Evolutionary conservation across 2,329 filamentous ascomycete genomes (phyloP).

Genomic region (Trichophyton verrucosum): DNA sequence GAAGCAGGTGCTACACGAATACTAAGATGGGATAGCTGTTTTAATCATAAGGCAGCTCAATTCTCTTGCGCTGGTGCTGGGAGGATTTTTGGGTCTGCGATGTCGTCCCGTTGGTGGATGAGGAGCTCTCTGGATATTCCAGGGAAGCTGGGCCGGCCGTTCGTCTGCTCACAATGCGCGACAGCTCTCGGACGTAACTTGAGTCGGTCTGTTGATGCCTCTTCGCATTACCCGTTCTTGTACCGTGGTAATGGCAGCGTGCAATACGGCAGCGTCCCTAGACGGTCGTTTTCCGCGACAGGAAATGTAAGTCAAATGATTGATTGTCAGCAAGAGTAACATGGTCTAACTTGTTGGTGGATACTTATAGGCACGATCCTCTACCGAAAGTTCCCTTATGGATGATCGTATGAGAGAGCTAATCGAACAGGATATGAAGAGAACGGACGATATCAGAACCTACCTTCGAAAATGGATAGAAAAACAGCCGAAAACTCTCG

Average conservation of each 20-base stretch:
- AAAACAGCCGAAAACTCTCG: not conserved
- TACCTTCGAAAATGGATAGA: slow-evolving; percentile 32
- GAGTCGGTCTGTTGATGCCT: not conserved
- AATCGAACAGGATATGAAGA: slow-evolving; percentile 23
- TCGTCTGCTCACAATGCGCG: not conserved
- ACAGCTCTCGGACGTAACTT: not conserved
- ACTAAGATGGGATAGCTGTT: not conserved
- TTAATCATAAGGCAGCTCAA: not conserved
- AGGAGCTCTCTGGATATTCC: not conserved
- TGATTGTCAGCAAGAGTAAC: not conserved
- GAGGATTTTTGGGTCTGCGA: not conserved
- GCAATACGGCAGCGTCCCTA: not conserved
- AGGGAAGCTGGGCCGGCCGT: not conserved
- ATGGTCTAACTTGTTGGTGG: not conserved
- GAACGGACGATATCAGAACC: slow-evolving; percentile 28
- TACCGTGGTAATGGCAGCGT: not conserved
- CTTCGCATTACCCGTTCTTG: not conserved
- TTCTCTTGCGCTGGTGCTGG: not conserved
- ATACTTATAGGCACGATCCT: not conserved
- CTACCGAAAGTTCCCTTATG: not conserved
- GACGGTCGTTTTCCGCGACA: not conserved
- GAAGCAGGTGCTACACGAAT: not conserved
- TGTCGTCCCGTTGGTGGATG: not conserved
- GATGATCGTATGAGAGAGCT: not conserved
- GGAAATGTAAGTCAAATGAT: not conserved